Conservation (phyloP, 2,329 filamentous ascomycete genomes). For the Graphilbum sp. region DNA sequence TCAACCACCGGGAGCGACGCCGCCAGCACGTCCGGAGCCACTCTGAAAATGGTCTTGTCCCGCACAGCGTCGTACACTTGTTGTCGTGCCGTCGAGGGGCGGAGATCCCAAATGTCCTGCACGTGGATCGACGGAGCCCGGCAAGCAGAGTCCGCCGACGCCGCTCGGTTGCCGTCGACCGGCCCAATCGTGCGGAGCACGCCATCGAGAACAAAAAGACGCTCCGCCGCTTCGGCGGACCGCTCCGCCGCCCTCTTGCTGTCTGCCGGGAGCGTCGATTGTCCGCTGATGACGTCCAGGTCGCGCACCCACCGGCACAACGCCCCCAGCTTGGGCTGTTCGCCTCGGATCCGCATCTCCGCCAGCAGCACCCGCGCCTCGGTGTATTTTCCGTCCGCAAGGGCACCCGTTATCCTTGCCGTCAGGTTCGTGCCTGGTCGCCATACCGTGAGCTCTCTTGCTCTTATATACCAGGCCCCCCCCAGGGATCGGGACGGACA, state of each 20-base stretch:
- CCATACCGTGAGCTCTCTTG: too few relatives aligned
- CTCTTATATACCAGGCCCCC: too few relatives aligned
- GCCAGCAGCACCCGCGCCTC: slow-evolving; percentile 50
- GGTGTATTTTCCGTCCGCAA: slow-evolving; percentile 47
- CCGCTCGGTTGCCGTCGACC: slow-evolving; percentile 30
- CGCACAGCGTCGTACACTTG: slow-evolving; percentile 40
- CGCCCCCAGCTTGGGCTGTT: slow-evolving; percentile 51
- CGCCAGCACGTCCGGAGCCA: slow-evolving; percentile 19
- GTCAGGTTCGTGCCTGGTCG: slow-evolving; percentile 46
- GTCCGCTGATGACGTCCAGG: slow-evolving; percentile 49
- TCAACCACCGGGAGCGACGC: slow-evolving; percentile 41
- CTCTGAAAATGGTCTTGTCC: slow-evolving; percentile 35
- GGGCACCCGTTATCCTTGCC: slow-evolving; percentile 46
- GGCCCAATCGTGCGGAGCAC: slow-evolving; percentile 47
- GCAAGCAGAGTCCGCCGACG: slow-evolving; percentile 7
- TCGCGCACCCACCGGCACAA: slow-evolving; percentile 59
- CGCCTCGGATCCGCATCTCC: slow-evolving; percentile 51
- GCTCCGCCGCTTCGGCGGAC: slow-evolving; percentile 31
- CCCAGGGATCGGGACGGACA: too few relatives aligned
- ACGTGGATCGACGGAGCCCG: slow-evolving; percentile 32
- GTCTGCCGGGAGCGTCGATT: slow-evolving; percentile 37
- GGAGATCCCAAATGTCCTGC: slow-evolving; percentile 44
- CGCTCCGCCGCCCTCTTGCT: slow-evolving; percentile 19
- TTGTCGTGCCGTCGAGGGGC: slow-evolving; percentile 20
- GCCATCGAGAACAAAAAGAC: slow-evolving; percentile 45